Evolutionary conservation across 2,329 filamentous ascomycete species (phyloP).

Genomic region (Penicillium nordicum): DNA sequence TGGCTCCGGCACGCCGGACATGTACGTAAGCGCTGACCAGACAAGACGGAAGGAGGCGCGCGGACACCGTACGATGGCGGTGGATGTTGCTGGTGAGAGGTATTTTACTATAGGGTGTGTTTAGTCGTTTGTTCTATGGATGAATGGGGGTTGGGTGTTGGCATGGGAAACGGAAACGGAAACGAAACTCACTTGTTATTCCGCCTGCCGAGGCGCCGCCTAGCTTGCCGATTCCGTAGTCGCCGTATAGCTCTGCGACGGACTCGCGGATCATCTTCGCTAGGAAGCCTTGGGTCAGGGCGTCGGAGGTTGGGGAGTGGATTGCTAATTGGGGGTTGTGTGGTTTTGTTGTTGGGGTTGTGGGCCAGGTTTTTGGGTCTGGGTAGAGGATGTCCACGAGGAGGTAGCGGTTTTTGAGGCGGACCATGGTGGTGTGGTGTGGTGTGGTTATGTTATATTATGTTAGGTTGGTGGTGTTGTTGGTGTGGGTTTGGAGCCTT

Average conservation of each 20-base stretch:
- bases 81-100: conserved; percentile 85
- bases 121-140: background rate
- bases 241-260: conserved; percentile 73
- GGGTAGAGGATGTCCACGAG: conserved; percentile 93
- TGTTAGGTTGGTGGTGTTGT: background rate
- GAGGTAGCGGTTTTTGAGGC: conserved; percentile 92
- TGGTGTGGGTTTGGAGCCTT: background rate
- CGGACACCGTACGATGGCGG: conserved; percentile 81
- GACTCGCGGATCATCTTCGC: conserved; percentile 67
- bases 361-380: conserved; percentile 43
- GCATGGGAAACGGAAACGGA: background rate
- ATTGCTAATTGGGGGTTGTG: conserved; percentile 61
- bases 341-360: conserved; percentile 20
- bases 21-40: conserved; percentile 83
- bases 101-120: conserved; percentile 69
- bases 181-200: conserved; percentile 57
- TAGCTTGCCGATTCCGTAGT: conserved; percentile 65
- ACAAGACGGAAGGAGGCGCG: conserved; percentile 80
- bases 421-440: conserved; percentile 65
- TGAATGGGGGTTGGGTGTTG: background rate
- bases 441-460: background rate
- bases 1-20: conserved; percentile 63
- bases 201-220: conserved; percentile 66
- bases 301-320: conserved; percentile 72
- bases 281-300: conserved; percentile 64